Base-by-base conservation (phyloP, 1,284 basidiomycete species). In the Marasmius sp. region DNA sequence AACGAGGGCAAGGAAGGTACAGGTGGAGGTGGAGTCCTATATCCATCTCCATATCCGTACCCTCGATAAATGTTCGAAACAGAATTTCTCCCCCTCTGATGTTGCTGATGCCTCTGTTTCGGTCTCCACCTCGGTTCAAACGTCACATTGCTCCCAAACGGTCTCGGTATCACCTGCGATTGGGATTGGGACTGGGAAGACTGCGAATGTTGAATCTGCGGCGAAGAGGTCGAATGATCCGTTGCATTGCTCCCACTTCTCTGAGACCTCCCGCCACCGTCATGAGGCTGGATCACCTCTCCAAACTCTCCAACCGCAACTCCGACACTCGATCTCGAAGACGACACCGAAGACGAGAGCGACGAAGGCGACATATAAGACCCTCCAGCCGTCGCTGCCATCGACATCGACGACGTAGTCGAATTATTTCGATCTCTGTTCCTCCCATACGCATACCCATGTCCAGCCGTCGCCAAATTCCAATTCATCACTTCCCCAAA, bases 401-500 rank as follows among this genome's bases (percentile, higher is more conserved):
- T 41, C 22, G 37, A 39, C 43, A 20, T 36, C 11, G 51, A 14
- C 2, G 22, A n/a, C 2, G 38, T 43, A 47, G 22, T 56, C 11
- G 45, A 48, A 33, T 48, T 49, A 27, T 58, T 49, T 10, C 57
- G 41, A 39, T 33, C 45, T 16, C 57, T 10, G 9, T 36, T 34
- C 34, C n/a, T 48, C 33, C 39, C 49, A 38, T 10, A 53, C n/a
- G 18, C 7, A 18, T 36, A 33, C 6, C 12, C 22, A 38, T n/a
- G 38, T 12, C 54, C 18, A 16, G 53, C 18, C 38, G 34, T 8
- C 8, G 61, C 78, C 70, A 54, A 76, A 60, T 56, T 75, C 87
- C 87, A 90, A 11, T 81, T 79, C 86, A 92, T 86, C 38, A 86
- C 75, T 54, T 86, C 83, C 38, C 80, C 81, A 70, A 92, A 92